A percentile compares a stretch with the other conserved stretches of the same genome.
Evolutionary conservation across 805 yeast species (phyloP).

Genomic region (Isabelozyma rhagii): DNA sequence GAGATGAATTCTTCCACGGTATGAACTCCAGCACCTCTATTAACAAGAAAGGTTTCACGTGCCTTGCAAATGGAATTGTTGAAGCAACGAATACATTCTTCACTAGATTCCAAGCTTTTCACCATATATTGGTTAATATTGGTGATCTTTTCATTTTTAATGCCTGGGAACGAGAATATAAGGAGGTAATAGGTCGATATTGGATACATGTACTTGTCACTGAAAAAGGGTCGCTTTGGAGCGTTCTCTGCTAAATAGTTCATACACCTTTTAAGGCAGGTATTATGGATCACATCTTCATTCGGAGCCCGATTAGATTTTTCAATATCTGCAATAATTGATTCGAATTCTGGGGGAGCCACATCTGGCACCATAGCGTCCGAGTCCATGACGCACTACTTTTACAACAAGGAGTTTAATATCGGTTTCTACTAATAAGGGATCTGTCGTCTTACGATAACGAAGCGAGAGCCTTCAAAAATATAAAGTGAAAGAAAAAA

Average conservation of each 20-base stretch:
- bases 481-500: background rate
- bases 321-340: conserved; percentile 19
- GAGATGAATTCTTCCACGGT: conserved; percentile 29
- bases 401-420: no score
- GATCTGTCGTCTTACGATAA: no score
- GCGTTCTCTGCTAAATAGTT: conserved; percentile 15
- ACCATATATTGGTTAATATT: conserved; percentile 41
- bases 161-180: conserved; percentile 54
- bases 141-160: conserved; percentile 36
- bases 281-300: conserved; percentile 20
- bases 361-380: background rate
- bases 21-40: conserved; percentile 40
- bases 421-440: no score
- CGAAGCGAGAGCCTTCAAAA: no score
- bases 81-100: conserved; percentile 51
- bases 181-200: conserved; percentile 54
- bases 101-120: conserved; percentile 45
- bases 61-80: conserved; percentile 51
- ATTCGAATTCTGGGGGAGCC: conserved; percentile 15
- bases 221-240: conserved; percentile 48
- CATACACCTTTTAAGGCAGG: conserved; percentile 12
- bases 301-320: conserved; percentile 15
- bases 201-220: conserved; percentile 47
- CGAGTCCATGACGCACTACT: background rate
- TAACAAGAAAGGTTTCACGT: conserved; percentile 48